Evolutionary conservation across 1,139 yeast genomes (phyloP).

Genomic region (Chernovozyma sophiae-reginae): DNA sequence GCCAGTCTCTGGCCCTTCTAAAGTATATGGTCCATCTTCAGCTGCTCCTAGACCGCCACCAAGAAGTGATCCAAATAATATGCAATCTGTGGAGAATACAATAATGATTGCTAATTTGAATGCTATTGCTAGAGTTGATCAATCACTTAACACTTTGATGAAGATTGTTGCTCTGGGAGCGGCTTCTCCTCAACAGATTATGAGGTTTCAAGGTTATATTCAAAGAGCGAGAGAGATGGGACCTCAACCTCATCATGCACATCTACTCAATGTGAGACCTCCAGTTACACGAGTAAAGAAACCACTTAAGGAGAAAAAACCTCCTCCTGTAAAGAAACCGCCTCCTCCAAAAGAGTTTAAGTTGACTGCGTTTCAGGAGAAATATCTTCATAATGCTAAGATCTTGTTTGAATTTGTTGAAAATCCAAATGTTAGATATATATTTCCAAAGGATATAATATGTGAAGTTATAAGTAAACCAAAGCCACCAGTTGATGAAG

Average conservation of each 20-base stretch:
- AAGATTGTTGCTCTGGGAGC: conserved; percentile 77
- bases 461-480: conserved; percentile 52
- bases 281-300: conserved; percentile 12
- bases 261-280: conserved; percentile 15
- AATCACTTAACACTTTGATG: conserved; percentile 67
- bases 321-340: conserved; percentile 17
- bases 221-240: conserved; percentile 76
- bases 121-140: conserved; percentile 72
- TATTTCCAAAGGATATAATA: conserved; percentile 71
- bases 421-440: conserved; percentile 68
- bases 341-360: conserved; percentile 42
- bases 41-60: conserved; percentile 13
- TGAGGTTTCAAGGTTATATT: conserved; percentile 76
- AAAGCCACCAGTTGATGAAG: conserved; percentile 20
- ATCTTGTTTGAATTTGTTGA: conserved; percentile 83
- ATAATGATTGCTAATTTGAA: conserved; percentile 82
- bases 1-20: conserved; percentile 3
- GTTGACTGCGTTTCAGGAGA: conserved; percentile 72
- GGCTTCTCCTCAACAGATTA: conserved; percentile 67
- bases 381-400: conserved; percentile 64
- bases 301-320: conserved; percentile 17
- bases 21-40: conserved; percentile 5
- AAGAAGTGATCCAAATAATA: conserved; percentile 29
- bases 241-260: conserved; percentile 44
- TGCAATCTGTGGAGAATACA: conserved; percentile 63